Evolutionary conservation across 306 rosid genomes (phyloP), one percentile per base, ranked within the genome.

Genomic region (Urtica urens): DNA sequence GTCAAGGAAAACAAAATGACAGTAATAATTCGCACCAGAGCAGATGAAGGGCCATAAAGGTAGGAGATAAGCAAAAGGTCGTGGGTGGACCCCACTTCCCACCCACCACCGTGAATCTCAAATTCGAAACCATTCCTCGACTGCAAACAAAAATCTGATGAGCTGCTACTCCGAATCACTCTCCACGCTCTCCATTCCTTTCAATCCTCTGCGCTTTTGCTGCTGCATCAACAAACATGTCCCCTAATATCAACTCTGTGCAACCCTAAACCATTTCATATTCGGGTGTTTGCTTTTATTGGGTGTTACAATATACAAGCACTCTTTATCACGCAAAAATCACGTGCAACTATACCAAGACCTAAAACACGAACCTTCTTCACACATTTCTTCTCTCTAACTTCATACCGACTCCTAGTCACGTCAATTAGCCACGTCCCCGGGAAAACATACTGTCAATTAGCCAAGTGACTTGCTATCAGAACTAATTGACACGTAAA

Each of bases 351-450:
- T 42, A 13, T 23, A n/a, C n/a, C n/a, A n/a, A n/a, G n/a, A n/a
- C n/a, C n/a, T n/a, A n/a, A n/a, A n/a, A n/a, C 38, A 35, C n/a
- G 40, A 76, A 80, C 88, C 88, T 80, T 80, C 65, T 80, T 80
- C 70, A 67, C 72, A 45, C 76, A 67, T 42, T 80, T 80, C 81
- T 73, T 80, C 81, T 80, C 88, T 68, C 79, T 76, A 46, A 80
- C 88, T 71, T 80, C 88, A 30, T 80, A 80, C 35, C 88, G 70
- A 59, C 78, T 76, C 72, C 74, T 80, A 61, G 88, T 72, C 62
- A 80, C 49, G 62, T 80, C 88, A 49, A 83, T 64, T 16, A 80
- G 65, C 88, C 88, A 80, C 88, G 73, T 73, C 49, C 88, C 88
- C 30, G 88, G 88, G 48, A 80, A 80, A 70, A 83, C 76, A 44